Conservation (phyloP, 2,329 filamentous ascomycete genomes). For the Colletotrichum cuscutae region DNA sequence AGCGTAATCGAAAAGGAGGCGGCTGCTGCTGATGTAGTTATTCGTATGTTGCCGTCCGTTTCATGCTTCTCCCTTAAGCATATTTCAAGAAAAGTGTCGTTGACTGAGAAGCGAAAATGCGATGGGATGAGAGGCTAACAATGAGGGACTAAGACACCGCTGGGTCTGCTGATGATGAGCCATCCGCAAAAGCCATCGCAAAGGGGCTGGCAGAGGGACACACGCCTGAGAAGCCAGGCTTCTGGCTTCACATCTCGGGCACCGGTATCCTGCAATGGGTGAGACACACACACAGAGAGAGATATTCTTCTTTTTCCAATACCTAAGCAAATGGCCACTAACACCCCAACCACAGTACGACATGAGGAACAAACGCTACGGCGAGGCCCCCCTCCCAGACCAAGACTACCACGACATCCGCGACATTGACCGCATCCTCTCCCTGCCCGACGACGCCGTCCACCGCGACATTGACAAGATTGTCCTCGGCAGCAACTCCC, state of each 20-base stretch:
- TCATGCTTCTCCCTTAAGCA: too few species aligned
- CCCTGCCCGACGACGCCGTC: constrained; percentile 64
- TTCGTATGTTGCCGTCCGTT: constrained; percentile 50
- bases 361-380: constrained; percentile 50
- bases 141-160: constrained; percentile 52
- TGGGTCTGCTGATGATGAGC: constrained; percentile 57
- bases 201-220: constrained; percentile 57
- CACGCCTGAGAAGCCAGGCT: constrained; percentile 54
- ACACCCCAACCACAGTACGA: constrained; percentile 47
- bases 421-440: constrained; percentile 64
- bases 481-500: constrained; percentile 57
- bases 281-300: not conserved
- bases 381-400: constrained; percentile 54
- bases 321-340: not conserved
- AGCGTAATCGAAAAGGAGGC: constrained; percentile 62
- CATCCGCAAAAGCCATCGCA: constrained; percentile 55
- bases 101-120: not conserved
- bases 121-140: not conserved
- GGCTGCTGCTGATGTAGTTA: constrained; percentile 59
- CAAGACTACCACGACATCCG: constrained; percentile 68
- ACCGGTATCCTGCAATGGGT: constrained; percentile 57
- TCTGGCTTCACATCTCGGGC: constrained; percentile 63
- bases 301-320: too few species aligned
- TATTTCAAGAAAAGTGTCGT: too few species aligned
- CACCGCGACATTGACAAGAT: constrained; percentile 78